phyloP scores from a whole-genome alignment of 257 asterid genomes.

The Petrea volubilis region DNA sequence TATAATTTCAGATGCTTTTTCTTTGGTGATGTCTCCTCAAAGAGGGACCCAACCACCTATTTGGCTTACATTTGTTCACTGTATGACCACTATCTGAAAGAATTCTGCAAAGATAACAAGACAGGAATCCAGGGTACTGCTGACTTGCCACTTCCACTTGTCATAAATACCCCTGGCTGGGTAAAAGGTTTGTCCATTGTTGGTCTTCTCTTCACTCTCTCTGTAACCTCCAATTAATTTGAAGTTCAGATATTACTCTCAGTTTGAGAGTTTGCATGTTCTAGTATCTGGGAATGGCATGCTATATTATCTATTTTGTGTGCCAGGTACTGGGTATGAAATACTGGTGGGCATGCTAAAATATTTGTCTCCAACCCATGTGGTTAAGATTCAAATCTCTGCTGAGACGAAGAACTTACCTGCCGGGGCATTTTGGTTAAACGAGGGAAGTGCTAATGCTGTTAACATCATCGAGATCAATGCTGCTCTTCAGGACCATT shows the following conservation, averaged over 20 bases:
- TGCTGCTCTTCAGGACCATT: conserved; percentile 74
- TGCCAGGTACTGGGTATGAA: conserved; percentile 86
- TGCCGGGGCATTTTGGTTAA: conserved; percentile 80
- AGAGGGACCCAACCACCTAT: conserved; percentile 79
- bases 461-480: conserved; percentile 60
- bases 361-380: conserved; percentile 74
- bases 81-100: conserved; percentile 62
- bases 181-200: conserved; percentile 67
- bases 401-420: conserved; percentile 77
- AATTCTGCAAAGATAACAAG: conserved; percentile 27
- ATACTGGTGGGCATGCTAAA: conserved; percentile 78
- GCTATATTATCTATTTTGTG: conserved; percentile 19
- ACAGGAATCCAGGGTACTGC: conserved; percentile 32
- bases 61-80: conserved; percentile 57
- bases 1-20: conserved; percentile 75
- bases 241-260: not conserved
- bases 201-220: conserved; percentile 18
- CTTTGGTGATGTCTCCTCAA: conserved; percentile 91
- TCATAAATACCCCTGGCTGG: conserved; percentile 96
- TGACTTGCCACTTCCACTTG: conserved; percentile 79
- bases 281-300: conserved; percentile 1
- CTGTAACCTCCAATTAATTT: conserved; percentile 4
- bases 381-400: conserved; percentile 72
- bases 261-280: not conserved
- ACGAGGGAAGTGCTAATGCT: conserved; percentile 42